Evolutionary conservation across 1,284 basidiomycete genomes (phyloP).

Genomic region (Ceratobasidium sp.): DNA sequence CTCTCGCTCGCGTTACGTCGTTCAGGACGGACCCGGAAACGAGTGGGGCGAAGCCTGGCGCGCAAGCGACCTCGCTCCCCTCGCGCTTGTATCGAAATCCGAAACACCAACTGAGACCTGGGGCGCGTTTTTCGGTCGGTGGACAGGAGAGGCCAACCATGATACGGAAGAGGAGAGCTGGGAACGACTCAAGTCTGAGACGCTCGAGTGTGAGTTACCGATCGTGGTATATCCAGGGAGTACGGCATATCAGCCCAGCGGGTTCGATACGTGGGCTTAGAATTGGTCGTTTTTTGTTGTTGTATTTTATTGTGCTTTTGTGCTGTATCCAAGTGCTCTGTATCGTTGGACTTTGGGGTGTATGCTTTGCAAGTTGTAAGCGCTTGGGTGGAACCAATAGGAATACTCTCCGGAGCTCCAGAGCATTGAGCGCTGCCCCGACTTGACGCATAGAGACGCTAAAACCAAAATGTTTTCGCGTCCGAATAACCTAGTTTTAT

Average conservation of each 20-base stretch:
- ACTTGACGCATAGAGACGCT: too few species aligned
- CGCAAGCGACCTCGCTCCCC: constrained; percentile 64
- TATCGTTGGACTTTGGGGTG: too few species aligned
- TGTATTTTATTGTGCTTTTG: background rate
- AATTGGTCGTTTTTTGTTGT: background rate
- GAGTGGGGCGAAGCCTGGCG: constrained; percentile 72
- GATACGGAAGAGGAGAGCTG: constrained; percentile 63
- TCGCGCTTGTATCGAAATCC: constrained; percentile 43
- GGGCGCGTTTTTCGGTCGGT: constrained; percentile 59
- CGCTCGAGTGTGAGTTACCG: constrained; percentile 91
- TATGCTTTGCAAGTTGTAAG: too few species aligned
- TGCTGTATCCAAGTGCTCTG: too few species aligned
- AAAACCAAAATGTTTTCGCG: too few species aligned
- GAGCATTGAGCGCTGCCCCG: too few species aligned
- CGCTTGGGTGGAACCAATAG: too few species aligned
- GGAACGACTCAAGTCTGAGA: constrained; percentile 71
- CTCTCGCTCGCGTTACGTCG: constrained; percentile 63
- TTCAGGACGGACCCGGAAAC: constrained; percentile 62
- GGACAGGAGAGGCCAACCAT: constrained; percentile 55
- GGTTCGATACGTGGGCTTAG: constrained; percentile 68
- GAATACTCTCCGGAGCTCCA: too few species aligned
- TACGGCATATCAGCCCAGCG: constrained; percentile 83
- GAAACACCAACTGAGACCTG: constrained; percentile 50
- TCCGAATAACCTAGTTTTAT: too few species aligned
- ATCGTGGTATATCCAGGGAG: constrained; percentile 87